Evolutionary conservation across 2,329 filamentous ascomycete species (phyloP), one percentile per base, ranked within the genome.

Genomic region (Aspergillus versicolor): DNA sequence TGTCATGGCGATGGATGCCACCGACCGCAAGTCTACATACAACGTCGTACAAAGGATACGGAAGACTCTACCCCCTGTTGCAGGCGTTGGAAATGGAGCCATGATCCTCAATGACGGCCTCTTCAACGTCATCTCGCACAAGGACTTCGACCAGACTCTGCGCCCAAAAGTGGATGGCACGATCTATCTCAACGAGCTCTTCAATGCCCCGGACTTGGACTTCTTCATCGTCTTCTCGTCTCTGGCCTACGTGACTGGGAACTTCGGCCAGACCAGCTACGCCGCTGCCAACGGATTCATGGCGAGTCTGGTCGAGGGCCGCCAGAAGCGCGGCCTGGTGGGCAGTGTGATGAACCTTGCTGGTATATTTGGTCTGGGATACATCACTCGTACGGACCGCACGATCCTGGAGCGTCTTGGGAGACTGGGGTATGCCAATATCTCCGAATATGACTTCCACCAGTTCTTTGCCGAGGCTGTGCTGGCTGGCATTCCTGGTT

Each of bases 191-290:
- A 21, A 61, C 15, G 52, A 60, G 6, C n/a, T 61, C n/a, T 59
- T 55, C 37, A 11, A 12, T 11, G 2, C 32, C 30, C 15, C 27
- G 0, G n/a, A 30, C 0, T 50, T 63, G 3, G 59, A 61, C 17
- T 63, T 61, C 43, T 63, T 63, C 52, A 53, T 61, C 8, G 15
- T 58, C 5, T 51, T 61, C 12, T 55, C 48, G 1, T 61, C 59
- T 1, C 13, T 47, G 1, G 17, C 49, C 2, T 32, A 19, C 3
- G 15, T 57, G 4, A 24, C 46, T 2, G 61, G 61, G 17, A 58
- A 61, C 37, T 15, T 12, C 7, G 52, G 57, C 1, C 61, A 63
- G 32, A 13, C 49, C 1, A 47, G 27, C 27, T 62, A 62, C 27
- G 17, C 43, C 2, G 57, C 61, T 4, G 57, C 57, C 0, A 60